Percentiles rank a stretch among this genome's conserved stretches.
Conservation (phyloP, 2,329 filamentous ascomycete genomes). For the Claviceps lovelessii region DNA sequence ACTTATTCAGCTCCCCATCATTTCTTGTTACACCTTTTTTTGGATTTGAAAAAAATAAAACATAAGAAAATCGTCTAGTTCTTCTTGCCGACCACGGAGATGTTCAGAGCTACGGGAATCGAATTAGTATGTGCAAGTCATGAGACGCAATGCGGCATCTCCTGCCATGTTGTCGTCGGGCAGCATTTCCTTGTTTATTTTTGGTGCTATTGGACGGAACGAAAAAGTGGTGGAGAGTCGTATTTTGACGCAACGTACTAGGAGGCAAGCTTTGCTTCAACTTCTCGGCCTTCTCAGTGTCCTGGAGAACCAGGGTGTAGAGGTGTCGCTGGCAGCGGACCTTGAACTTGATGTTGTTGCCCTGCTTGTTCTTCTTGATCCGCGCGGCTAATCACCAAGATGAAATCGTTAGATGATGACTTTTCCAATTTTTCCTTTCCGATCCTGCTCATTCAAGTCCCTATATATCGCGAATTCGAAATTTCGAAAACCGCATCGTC, state of each 20-base stretch:
- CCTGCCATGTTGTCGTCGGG: too few relatives aligned
- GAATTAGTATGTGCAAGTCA: not conserved
- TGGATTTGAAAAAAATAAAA: not conserved
- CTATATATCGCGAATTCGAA: not conserved
- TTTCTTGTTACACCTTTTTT: not conserved
- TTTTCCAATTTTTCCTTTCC: not conserved
- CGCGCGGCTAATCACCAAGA: slow-evolving; percentile 48
- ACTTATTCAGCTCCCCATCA: not conserved
- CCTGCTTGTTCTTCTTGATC: slow-evolving; percentile 91
- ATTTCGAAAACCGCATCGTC: not conserved
- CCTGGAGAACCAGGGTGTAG: slow-evolving; percentile 97
- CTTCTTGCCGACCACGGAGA: slow-evolving; percentile 45
- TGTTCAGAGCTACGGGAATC: slow-evolving; percentile 28
- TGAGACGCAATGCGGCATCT: not conserved
- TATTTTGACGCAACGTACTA: slow-evolving; percentile 47
- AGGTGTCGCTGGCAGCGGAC: slow-evolving; percentile 93
- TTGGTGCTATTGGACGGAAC: not conserved
- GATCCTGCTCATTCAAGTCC: not conserved
- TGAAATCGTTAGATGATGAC: not conserved
- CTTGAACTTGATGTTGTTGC: slow-evolving; percentile 99
- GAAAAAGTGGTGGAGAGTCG: not conserved
- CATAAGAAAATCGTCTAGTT: slow-evolving; percentile 14
- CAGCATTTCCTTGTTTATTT: not conserved
- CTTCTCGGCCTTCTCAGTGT: slow-evolving; percentile 99
- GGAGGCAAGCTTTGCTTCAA: slow-evolving; percentile 97